Conservation (phyloP, 345 rosid genomes). For the Pistacia integerrima region DNA sequence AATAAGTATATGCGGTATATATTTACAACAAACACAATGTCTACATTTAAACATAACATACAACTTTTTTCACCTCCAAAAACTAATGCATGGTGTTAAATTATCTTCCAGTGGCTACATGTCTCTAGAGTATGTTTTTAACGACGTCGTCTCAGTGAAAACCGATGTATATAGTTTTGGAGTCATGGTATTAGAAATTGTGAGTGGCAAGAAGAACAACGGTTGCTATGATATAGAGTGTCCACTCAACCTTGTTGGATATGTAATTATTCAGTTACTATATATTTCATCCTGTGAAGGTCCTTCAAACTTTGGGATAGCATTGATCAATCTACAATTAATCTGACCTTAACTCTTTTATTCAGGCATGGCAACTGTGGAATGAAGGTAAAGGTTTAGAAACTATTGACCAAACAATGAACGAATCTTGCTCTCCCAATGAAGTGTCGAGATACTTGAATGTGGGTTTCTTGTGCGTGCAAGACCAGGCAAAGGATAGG, state of each 20-base stretch:
- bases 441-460: constrained; percentile 8
- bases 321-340: too few relatives aligned
- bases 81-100: background rate
- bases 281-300: too few relatives aligned
- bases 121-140: constrained; percentile 18
- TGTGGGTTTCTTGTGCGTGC: constrained; percentile 10
- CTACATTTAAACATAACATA: background rate
- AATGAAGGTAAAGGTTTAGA: constrained; percentile 5
- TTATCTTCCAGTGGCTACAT: background rate
- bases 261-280: background rate
- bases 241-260: constrained; percentile 14
- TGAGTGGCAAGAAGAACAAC: constrained; percentile 9
- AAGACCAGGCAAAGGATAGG: constrained; percentile 16
- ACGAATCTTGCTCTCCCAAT: background rate
- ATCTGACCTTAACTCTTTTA: background rate
- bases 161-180: constrained; percentile 16
- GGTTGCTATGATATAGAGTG: constrained; percentile 10
- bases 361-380: constrained; percentile 25
- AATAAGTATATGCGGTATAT: background rate
- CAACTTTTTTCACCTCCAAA: background rate
- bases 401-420: background rate
- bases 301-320: too few relatives aligned
- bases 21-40: background rate
- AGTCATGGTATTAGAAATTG: constrained; percentile 8
- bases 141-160: background rate